Evolutionary conservation across 176 grass and related monocot species (phyloP).

Genomic region (Elymus sibiricus): DNA sequence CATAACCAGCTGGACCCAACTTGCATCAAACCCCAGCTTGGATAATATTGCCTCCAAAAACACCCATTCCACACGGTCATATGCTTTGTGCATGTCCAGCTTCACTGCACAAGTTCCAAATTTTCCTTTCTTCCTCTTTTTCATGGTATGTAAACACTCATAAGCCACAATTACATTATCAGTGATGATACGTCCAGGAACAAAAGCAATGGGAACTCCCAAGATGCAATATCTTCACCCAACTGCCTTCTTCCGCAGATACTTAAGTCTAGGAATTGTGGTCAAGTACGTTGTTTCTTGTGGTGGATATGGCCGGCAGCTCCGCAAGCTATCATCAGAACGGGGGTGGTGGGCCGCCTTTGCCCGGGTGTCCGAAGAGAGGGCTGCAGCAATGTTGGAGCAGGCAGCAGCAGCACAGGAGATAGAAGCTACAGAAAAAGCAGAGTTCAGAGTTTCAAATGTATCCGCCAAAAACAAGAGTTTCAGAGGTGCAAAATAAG

Average conservation of each 20-base stretch:
- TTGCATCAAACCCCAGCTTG: no score
- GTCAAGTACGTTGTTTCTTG: not conserved
- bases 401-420: constrained; percentile 55
- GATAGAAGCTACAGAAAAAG: constrained; percentile 22
- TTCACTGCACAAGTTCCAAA: no score
- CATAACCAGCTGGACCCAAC: no score
- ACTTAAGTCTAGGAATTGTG: not conserved
- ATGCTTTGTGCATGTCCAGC: no score
- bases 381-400: constrained; percentile 40
- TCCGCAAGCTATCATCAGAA: constrained; percentile 37
- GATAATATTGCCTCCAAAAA: no score
- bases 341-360: constrained; percentile 29
- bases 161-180: no score
- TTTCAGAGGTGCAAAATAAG: no score
- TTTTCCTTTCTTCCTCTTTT: no score
- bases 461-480: no score
- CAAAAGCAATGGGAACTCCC: not conserved
- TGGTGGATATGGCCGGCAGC: not conserved
- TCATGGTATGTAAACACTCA: no score
- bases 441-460: constrained; percentile 7
- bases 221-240: not conserved
- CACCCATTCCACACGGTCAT: no score
- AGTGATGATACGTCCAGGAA: no score
- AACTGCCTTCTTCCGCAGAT: not conserved
- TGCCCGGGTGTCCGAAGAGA: constrained; percentile 25